A percentile compares a stretch with the other conserved stretches of the same genome.
Conservation (phyloP, 495 filamentous ascomycete genomes). For the Talaromyces proteolyticus region DNA sequence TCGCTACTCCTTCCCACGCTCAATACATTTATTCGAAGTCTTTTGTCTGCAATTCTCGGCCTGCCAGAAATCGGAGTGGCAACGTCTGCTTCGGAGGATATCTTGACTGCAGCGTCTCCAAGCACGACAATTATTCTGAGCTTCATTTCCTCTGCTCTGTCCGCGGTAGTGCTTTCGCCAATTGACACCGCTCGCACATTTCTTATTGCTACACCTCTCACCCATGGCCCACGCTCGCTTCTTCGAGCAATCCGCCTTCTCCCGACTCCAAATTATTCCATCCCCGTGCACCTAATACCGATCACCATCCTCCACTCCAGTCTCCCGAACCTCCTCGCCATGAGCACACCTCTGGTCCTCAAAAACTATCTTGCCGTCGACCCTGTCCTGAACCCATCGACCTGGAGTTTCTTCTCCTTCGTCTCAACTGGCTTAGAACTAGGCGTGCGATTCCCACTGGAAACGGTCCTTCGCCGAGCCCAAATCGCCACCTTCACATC, state of each 20-base stretch:
- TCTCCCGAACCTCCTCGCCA: constrained; percentile 71
- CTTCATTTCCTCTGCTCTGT: constrained; percentile 73
- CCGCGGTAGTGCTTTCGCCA: constrained; percentile 74
- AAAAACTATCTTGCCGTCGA: constrained; percentile 74
- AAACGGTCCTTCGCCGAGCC: constrained; percentile 84
- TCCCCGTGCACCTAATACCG: constrained; percentile 63
- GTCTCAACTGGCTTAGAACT: constrained; percentile 70
- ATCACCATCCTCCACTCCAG: constrained; percentile 84
- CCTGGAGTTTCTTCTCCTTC: constrained; percentile 75
- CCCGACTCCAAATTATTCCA: constrained; percentile 60
- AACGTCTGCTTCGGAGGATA: constrained; percentile 46
- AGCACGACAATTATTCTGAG: constrained; percentile 70
- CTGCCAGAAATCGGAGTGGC: constrained; percentile 69
- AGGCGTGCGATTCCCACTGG: constrained; percentile 78
- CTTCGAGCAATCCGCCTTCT: constrained; percentile 68
- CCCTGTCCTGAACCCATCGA: constrained; percentile 69
- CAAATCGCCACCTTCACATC: constrained; percentile 64
- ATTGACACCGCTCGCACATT: constrained; percentile 87
- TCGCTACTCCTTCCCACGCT: constrained; percentile 76
- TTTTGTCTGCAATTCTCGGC: constrained; percentile 77
- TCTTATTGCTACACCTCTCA: constrained; percentile 74
- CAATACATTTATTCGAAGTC: constrained; percentile 78
- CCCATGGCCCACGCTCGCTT: constrained; percentile 64
- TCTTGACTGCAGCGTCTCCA: constrained; percentile 67
- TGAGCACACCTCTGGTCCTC: constrained; percentile 75